Conservation (phyloP, 306 rosid genomes). For the Trifolium repens region DNA sequence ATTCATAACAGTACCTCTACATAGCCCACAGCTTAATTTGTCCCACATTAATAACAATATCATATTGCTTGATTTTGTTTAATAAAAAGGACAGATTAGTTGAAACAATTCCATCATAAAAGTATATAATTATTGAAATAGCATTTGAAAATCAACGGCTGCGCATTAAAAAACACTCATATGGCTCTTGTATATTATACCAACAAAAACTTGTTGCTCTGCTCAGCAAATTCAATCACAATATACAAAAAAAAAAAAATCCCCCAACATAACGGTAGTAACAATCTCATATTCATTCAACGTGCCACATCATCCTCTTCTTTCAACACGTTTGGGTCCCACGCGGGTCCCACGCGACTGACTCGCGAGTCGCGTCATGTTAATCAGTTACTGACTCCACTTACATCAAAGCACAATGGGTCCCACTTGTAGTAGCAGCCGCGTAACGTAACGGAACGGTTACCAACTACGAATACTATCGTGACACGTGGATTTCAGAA, state of each 20-base stretch:
- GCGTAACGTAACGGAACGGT: slow-evolving; percentile 24
- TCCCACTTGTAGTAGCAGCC: slow-evolving; percentile 43
- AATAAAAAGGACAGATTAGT: neutral
- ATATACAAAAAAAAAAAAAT: neutral
- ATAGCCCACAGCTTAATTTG: no score
- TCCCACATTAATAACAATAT: neutral
- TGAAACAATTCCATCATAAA: neutral
- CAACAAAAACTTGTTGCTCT: slow-evolving; percentile 18
- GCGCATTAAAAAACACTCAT: slow-evolving; percentile 13
- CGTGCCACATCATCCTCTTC: slow-evolving; percentile 65
- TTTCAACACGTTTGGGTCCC: slow-evolving; percentile 38
- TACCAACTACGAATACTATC: neutral
- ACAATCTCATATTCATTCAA: slow-evolving; percentile 43
- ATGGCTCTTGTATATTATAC: slow-evolving; percentile 12
- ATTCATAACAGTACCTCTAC: no score
- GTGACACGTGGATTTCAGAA: slow-evolving; percentile 54
- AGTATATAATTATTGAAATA: neutral
- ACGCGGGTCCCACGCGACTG: slow-evolving; percentile 37
- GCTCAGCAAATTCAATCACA: slow-evolving; percentile 15
- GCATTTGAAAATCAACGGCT: neutral
- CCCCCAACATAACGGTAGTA: neutral
- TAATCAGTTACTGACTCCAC: slow-evolving; percentile 5
- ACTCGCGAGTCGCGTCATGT: slow-evolving; percentile 44
- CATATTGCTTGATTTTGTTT: slow-evolving; percentile 18
- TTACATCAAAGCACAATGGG: slow-evolving; percentile 14